Evolutionary conservation across 148 eudicot genomes (phyloP).

Genomic region (Chenopodium quinoa): DNA sequence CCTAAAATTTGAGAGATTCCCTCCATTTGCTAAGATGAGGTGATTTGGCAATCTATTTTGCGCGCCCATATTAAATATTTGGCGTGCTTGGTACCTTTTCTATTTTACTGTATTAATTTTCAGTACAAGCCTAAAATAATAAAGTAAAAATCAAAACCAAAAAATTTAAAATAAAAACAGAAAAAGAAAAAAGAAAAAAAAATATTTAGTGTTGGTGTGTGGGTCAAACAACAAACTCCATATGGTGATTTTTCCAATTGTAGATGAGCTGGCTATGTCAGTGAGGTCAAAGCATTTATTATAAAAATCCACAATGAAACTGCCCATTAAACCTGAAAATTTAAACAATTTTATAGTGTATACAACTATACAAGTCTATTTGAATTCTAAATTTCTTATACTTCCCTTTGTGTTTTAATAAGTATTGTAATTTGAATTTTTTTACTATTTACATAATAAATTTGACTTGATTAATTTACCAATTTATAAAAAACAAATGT

Average conservation of each 20-base stretch:
- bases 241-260: slow-evolving; percentile 9
- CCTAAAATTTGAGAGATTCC: slow-evolving; percentile 1
- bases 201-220: too few relatives aligned
- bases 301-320: neutral
- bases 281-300: neutral
- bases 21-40: slow-evolving; percentile 2
- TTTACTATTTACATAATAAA: too few relatives aligned
- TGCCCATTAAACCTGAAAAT: neutral
- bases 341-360: neutral
- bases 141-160: too few relatives aligned
- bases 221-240: neutral
- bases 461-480: too few relatives aligned
- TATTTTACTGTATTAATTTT: too few relatives aligned
- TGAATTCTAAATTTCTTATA: too few relatives aligned
- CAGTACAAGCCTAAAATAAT: neutral
- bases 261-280: slow-evolving; percentile 8
- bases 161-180: too few relatives aligned
- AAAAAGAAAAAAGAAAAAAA: too few relatives aligned
- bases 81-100: slow-evolving; percentile 22
- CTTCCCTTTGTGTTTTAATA: too few relatives aligned
- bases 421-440: too few relatives aligned
- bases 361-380: too few relatives aligned
- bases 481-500: too few relatives aligned
- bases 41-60: neutral
- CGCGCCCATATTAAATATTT: slow-evolving; percentile 21